A percentile compares a stretch with the other conserved stretches of the same genome.
These are phyloP conservation scores for Periconia sp. DNA, from an alignment of 2,329 filamentous ascomycete species.

Conservation along the genomic window DNA sequence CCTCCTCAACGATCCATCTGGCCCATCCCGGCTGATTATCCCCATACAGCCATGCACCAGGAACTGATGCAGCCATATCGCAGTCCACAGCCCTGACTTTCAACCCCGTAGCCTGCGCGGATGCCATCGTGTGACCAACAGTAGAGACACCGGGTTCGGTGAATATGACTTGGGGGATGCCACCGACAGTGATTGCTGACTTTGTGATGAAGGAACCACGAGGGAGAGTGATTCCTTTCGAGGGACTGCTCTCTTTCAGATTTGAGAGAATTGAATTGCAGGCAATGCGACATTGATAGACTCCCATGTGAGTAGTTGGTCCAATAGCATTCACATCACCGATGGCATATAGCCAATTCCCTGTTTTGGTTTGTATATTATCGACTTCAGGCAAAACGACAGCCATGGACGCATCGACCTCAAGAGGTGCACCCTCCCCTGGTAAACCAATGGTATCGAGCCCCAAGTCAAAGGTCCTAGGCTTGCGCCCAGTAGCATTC, in stretches of 20 bases:
- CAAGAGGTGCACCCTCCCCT: not conserved
- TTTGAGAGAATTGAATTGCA: conserved; percentile 6
- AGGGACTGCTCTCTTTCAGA: not conserved
- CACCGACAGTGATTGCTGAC: conserved; percentile 1
- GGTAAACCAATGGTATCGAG: conserved; percentile 5
- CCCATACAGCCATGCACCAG: conserved; percentile 1
- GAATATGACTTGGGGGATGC: conserved; percentile 1
- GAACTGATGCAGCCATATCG: not conserved
- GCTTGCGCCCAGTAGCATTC: conserved; percentile 6
- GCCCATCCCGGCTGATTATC: conserved; percentile 8
- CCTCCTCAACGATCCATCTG: conserved; percentile 8
- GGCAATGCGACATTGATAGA: conserved; percentile 11
- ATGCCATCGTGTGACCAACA: conserved; percentile 7
- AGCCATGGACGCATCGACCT: conserved; percentile 2
- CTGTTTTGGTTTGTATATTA: not conserved
- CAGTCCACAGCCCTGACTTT: conserved; percentile 1
- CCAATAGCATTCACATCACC: conserved; percentile 9
- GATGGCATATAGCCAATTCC: conserved; percentile 10
- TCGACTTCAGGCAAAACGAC: not conserved
- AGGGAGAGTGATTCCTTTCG: not conserved
- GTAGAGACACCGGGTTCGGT: conserved; percentile 4
- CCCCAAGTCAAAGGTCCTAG: conserved; percentile 8
- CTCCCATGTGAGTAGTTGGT: conserved; percentile 10
- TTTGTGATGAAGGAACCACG: not conserved
- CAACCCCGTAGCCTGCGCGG: conserved; percentile 5